These are phyloP conservation scores for Salix arbutifolia DNA, from an alignment of 345 rosid species.

Conservation along the genomic window DNA sequence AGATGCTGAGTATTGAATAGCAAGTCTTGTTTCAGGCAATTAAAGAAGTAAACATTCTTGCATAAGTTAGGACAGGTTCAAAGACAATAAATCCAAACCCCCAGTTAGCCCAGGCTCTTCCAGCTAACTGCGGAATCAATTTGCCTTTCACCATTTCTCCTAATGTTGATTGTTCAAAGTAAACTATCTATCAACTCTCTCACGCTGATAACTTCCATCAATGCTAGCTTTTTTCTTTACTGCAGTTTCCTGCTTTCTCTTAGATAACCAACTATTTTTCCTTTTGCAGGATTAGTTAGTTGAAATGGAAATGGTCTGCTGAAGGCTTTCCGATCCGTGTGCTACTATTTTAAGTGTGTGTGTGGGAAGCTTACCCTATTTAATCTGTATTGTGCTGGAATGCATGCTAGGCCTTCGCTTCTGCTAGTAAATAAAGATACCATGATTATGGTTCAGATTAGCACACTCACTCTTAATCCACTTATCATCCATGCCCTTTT, in stretches of 20 bases:
- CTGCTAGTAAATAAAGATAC: slow-evolving; percentile 4
- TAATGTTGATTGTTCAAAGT: slow-evolving; percentile 65
- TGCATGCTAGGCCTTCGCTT: not conserved
- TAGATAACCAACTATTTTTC: not conserved
- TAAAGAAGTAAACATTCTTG: not conserved
- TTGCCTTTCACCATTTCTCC: slow-evolving; percentile 49
- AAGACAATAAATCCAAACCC: slow-evolving; percentile 43
- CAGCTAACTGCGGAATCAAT: slow-evolving; percentile 50
- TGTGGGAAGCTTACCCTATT: not conserved
- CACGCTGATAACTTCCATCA: not conserved
- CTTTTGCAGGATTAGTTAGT: slow-evolving; percentile 11
- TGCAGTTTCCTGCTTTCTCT: not conserved
- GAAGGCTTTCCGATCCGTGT: not conserved
- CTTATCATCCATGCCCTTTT: not conserved
- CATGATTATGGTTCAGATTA: not conserved
- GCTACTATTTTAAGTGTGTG: not conserved
- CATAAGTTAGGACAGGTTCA: not conserved
- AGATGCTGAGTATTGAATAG: not conserved
- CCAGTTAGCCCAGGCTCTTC: slow-evolving; percentile 55
- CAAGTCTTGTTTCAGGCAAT: not conserved
- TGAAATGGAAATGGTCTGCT: not conserved
- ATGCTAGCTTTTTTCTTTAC: not conserved
- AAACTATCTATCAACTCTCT: slow-evolving; percentile 1
- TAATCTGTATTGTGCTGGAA: not conserved
- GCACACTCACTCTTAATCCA: not conserved